These are phyloP conservation scores for Fusarium fracticaudum DNA, from an alignment of 2,329 filamentous ascomycete species.

Conservation along the genomic window DNA sequence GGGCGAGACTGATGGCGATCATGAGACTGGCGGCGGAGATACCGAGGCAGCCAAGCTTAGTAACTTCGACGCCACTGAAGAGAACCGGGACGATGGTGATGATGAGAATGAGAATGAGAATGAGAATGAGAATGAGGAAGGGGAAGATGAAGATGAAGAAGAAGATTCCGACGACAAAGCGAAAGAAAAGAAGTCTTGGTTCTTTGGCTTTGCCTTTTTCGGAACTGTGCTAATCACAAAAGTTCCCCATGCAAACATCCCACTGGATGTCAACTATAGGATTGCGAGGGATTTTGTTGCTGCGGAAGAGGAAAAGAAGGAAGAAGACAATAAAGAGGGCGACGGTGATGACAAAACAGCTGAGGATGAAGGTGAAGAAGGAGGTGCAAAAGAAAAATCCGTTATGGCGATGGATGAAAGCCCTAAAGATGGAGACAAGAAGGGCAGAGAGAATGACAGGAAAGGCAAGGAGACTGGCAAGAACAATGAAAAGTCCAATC, in stretches of 20 bases:
- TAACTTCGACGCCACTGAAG: fast-evolving
- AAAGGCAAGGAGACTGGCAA: not conserved
- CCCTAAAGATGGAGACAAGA: fast-evolving
- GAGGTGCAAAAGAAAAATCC: fast-evolving
- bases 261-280: not conserved
- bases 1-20: not conserved
- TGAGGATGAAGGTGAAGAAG: too few relatives aligned
- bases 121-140: not conserved
- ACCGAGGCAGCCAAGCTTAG: not conserved
- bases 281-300: not conserved
- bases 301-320: fast-evolving
- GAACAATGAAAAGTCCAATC: fast-evolving
- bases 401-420: too few relatives aligned
- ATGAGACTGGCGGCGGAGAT: not conserved
- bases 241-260: not conserved
- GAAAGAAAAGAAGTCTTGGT: not conserved
- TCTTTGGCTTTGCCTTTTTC: not conserved
- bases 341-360: not conserved
- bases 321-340: too few relatives aligned
- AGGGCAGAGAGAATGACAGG: too few relatives aligned
- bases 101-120: not conserved
- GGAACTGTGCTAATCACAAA: not conserved
- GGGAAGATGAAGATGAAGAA: not conserved
- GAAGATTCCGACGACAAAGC: not conserved
- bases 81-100: not conserved